Evolutionary conservation across 2,329 filamentous ascomycete genomes (phyloP).

Genomic region (Pyrenophora teres): DNA sequence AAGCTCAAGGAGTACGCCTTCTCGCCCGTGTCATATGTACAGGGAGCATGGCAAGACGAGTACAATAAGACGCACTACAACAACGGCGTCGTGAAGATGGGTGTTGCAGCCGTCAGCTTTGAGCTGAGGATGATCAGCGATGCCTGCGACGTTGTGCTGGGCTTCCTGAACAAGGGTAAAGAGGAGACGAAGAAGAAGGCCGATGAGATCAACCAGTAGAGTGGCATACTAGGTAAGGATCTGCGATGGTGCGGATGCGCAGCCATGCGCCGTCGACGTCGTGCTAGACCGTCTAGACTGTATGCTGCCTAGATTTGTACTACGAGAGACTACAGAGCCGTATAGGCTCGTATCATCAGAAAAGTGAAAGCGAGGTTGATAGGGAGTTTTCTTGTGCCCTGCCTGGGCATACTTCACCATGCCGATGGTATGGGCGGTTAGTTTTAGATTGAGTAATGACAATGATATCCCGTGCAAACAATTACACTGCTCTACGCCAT

Average conservation of each 20-base stretch:
- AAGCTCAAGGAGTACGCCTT: constrained; percentile 47
- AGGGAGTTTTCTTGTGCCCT: not conserved
- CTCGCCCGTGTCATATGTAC: constrained; percentile 44
- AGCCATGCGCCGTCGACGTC: not conserved
- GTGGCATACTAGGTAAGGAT: too few relatives aligned
- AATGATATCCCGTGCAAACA: constrained; percentile 7
- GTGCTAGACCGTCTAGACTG: not conserved
- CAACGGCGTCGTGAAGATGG: constrained; percentile 43
- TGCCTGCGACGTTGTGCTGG: constrained; percentile 35
- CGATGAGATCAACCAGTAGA: constrained; percentile 44
- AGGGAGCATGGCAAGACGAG: constrained; percentile 47
- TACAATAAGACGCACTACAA: constrained; percentile 47
- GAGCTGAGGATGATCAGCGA: constrained; percentile 48
- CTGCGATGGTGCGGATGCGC: not conserved
- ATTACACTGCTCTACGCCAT: too few relatives aligned
- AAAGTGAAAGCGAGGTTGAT: constrained; percentile 8
- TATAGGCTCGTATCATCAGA: not conserved
- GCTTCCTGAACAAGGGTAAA: constrained; percentile 43
- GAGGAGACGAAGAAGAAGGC: constrained; percentile 41
- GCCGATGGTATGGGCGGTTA: not conserved
- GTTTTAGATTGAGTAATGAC: constrained; percentile 10
- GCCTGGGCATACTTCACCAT: not conserved
- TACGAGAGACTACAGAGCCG: not conserved
- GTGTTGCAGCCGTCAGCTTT: constrained; percentile 45
- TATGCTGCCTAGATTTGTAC: not conserved